These are phyloP conservation scores for Boletus rubropictus DNA, from an alignment of 768 basidiomycete species.

Conservation along the genomic window DNA sequence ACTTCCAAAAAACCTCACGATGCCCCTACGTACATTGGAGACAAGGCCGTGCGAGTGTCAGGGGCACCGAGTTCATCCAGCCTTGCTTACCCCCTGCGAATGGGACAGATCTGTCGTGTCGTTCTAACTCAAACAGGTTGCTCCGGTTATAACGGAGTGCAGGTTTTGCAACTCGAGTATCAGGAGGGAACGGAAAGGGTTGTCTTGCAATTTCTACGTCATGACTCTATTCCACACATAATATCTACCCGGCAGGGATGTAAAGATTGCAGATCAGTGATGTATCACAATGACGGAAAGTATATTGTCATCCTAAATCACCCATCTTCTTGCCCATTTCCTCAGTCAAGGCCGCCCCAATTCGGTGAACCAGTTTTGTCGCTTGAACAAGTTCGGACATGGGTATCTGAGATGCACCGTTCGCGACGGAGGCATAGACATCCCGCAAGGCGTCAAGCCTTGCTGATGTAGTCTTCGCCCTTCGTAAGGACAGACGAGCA, in stretches of 20 bases:
- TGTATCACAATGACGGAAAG: not conserved
- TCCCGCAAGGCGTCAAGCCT: constrained; percentile 41
- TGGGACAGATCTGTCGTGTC: too few relatives aligned
- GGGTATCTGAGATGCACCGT: constrained; percentile 44
- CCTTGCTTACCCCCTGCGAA: too few relatives aligned
- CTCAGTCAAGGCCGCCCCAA: constrained; percentile 43
- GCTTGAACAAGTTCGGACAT: constrained; percentile 46
- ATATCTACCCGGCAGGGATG: constrained; percentile 1
- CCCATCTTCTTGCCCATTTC: constrained; percentile 37
- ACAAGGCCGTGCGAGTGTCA: too few relatives aligned
- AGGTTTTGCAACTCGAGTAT: not conserved
- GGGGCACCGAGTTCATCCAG: too few relatives aligned
- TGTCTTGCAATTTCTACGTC: not conserved
- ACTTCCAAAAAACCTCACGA: too few relatives aligned
- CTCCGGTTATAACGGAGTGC: not conserved
- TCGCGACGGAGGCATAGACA: constrained; percentile 39
- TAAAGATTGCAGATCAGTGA: constrained; percentile 46
- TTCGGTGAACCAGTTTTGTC: constrained; percentile 40
- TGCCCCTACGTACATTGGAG: too few relatives aligned
- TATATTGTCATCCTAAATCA: constrained; percentile 5
- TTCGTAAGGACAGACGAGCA: constrained; percentile 24
- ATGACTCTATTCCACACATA: not conserved
- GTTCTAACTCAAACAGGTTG: too few relatives aligned
- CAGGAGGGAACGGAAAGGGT: not conserved
- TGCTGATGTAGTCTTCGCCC: constrained; percentile 37